phyloP scores from a whole-genome alignment of 78 protist species.

The Chrysochromulina parva region DNA sequence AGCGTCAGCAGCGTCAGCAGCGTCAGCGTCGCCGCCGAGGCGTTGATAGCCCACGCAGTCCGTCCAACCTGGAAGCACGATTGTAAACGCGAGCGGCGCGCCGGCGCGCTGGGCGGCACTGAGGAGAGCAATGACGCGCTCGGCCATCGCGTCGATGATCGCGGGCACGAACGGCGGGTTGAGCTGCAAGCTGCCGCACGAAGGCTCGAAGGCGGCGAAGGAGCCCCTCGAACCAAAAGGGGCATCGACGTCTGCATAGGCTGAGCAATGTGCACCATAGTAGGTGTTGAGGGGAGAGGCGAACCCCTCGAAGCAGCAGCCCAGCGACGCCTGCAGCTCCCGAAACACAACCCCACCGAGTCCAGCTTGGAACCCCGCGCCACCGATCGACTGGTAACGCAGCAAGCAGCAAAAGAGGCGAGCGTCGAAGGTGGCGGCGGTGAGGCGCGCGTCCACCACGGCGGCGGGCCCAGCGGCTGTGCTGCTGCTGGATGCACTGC shows the following conservation, averaged over 20 bases:
- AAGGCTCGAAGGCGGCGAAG: background rate
- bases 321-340: no score
- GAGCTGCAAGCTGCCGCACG: background rate
- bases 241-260: conserved; percentile 25
- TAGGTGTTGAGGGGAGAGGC: background rate
- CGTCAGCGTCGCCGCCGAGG: background rate
- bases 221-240: conserved; percentile 26
- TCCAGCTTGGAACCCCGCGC: no score
- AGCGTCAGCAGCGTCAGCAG: no score
- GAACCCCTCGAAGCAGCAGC: no score
- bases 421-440: no score
- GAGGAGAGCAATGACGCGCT: background rate
- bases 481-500: no score
- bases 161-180: conserved; percentile 31
- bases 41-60: background rate
- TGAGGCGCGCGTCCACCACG: no score
- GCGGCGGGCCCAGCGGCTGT: no score
- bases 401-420: no score
- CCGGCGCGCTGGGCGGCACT: background rate
- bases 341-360: no score
- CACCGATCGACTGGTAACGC: no score
- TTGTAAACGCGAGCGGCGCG: background rate
- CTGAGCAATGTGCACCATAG: background rate
- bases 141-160: background rate
- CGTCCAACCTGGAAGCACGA: background rate